These are phyloP conservation scores for Stereum hirsutum DNA, from an alignment of 1,284 basidiomycete genomes.

Conservation along the genomic window DNA sequence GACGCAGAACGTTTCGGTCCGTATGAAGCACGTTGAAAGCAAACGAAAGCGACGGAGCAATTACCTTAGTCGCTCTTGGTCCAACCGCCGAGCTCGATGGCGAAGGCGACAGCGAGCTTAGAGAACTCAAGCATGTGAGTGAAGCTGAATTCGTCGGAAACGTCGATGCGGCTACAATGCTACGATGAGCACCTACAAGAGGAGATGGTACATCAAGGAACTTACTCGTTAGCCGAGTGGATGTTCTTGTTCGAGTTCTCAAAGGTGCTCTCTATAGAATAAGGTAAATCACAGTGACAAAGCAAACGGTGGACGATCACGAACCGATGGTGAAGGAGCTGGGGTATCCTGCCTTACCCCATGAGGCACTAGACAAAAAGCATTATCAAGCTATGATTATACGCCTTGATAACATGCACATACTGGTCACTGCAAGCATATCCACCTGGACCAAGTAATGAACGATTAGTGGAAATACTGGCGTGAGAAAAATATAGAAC, in stretches of 20 bases:
- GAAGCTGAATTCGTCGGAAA: slow-evolving; percentile 83
- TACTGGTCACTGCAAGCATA: slow-evolving; percentile 3
- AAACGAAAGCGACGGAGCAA: too few species aligned
- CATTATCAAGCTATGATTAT: slow-evolving; percentile 12
- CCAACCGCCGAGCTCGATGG: slow-evolving; percentile 68
- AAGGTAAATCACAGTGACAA: slow-evolving; percentile 11
- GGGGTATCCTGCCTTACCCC: slow-evolving; percentile 80
- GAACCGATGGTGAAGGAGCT: slow-evolving; percentile 78
- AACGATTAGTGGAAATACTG: too few species aligned
- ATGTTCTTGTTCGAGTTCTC: slow-evolving; percentile 76
- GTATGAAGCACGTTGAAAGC: neutral
- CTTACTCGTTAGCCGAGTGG: slow-evolving; percentile 74
- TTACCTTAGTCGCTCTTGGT: slow-evolving; percentile 17
- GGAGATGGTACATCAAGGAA: slow-evolving; percentile 11
- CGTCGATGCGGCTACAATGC: slow-evolving; percentile 60
- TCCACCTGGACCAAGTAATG: too few species aligned
- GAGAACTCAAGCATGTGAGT: slow-evolving; percentile 81
- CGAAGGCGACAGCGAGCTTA: slow-evolving; percentile 82
- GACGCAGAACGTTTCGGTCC: neutral
- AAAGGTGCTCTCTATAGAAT: slow-evolving; percentile 54
- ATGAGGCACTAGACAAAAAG: slow-evolving; percentile 57
- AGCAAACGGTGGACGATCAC: slow-evolving; percentile 14
- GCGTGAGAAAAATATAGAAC: too few species aligned
- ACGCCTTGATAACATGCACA: slow-evolving; percentile 10
- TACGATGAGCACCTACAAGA: neutral